Percentiles rank a stretch among this genome's conserved stretches.
Conservation (phyloP, 306 rosid species). For the Sicyos baderoa region DNA sequence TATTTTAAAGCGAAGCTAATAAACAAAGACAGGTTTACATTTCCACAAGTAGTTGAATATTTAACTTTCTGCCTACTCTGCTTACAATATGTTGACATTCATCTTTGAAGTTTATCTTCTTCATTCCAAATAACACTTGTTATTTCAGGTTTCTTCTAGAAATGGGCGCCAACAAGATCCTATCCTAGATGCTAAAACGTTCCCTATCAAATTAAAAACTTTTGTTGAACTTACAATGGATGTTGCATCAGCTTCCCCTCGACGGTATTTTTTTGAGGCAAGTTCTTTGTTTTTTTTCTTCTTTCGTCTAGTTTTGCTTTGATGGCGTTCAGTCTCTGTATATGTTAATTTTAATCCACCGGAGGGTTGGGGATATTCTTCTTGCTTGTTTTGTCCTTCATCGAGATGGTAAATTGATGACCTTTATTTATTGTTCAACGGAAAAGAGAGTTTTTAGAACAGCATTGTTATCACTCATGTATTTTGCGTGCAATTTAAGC, state of each 20-base stretch:
- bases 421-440: background rate
- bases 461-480: too few relatives aligned
- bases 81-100: background rate
- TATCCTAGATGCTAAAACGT: slow-evolving; percentile 10
- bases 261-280: slow-evolving; percentile 95
- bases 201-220: slow-evolving; percentile 53
- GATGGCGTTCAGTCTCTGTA: slow-evolving; percentile 14
- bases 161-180: slow-evolving; percentile 33
- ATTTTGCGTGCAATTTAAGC: too few relatives aligned
- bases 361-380: background rate
- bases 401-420: slow-evolving; percentile 10
- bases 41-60: background rate
- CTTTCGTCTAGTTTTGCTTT: slow-evolving; percentile 14
- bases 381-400: background rate
- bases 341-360: background rate
- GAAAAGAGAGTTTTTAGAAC: background rate
- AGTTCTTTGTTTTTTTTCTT: slow-evolving; percentile 26
- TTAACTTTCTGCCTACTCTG: background rate
- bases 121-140: background rate
- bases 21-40: background rate
- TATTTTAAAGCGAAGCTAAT: background rate
- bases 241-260: slow-evolving; percentile 84
- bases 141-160: slow-evolving; percentile 53
- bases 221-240: slow-evolving; percentile 79
- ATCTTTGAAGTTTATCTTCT: background rate